These are phyloP conservation scores for Dendrobium officinale DNA, from an alignment of 106 monocot species.

Conservation along the genomic window DNA sequence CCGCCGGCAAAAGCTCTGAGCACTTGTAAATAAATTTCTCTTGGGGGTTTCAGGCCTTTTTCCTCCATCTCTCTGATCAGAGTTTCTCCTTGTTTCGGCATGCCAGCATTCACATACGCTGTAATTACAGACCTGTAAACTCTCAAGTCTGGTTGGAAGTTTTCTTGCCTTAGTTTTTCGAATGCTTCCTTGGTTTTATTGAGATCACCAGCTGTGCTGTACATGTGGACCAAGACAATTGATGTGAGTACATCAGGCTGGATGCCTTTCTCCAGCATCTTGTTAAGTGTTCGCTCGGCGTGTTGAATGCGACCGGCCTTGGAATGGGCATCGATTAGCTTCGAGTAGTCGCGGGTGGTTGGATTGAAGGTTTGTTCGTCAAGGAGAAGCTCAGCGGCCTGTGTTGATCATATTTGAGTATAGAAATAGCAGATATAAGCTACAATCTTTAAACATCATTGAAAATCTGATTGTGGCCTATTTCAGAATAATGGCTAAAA, in stretches of 20 bases:
- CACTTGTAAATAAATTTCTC: conserved; percentile 54
- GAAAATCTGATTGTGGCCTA: too few species aligned
- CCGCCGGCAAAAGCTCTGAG: conserved; percentile 37
- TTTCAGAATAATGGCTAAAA: too few species aligned
- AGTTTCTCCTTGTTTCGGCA: conserved; percentile 36
- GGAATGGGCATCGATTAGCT: conserved; percentile 52
- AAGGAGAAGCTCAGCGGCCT: conserved; percentile 69
- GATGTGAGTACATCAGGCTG: conserved; percentile 48
- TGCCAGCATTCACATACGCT: conserved; percentile 57
- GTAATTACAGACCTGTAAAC: conserved; percentile 63
- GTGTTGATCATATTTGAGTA: not conserved
- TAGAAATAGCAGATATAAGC: not conserved
- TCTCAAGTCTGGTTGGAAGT: conserved; percentile 53
- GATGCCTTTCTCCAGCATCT: conserved; percentile 67
- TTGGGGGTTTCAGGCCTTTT: conserved; percentile 55
- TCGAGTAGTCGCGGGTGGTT: conserved; percentile 73
- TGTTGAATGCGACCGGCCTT: conserved; percentile 36
- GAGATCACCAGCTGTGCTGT: conserved; percentile 58
- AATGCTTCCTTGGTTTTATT: conserved; percentile 54
- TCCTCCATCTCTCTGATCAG: conserved; percentile 60
- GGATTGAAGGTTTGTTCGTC: conserved; percentile 57
- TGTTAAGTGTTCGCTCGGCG: conserved; percentile 64
- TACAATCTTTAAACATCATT: too few species aligned
- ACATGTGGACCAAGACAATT: conserved; percentile 68
- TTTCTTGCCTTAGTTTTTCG: conserved; percentile 33